Conservation (phyloP, 768 basidiomycete species). For the Termitomyces eurrhizus region DNA sequence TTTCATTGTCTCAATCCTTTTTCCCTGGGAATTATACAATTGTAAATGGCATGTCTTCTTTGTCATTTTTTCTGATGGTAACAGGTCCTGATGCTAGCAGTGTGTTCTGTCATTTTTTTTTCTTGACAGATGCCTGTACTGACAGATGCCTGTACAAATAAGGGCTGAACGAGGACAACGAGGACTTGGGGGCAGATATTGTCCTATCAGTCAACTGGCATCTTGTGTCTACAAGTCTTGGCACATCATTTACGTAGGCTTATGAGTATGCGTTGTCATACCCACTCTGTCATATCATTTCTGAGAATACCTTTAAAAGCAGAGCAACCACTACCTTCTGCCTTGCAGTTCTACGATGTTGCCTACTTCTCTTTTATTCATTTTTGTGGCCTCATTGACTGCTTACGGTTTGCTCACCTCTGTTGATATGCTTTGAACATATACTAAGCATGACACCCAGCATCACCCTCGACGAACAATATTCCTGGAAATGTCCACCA, state of each 20-base stretch:
- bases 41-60: no score
- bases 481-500: slow-evolving; percentile 3
- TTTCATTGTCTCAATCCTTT: no score
- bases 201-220: neutral
- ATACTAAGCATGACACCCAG: neutral
- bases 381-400: neutral
- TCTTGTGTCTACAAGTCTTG: no score
- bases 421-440: neutral
- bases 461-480: neutral
- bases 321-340: neutral
- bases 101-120: neutral
- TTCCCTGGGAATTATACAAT: no score
- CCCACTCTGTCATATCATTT: neutral
- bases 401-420: neutral
- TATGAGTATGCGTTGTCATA: neutral
- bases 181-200: neutral
- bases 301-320: neutral
- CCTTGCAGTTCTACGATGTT: neutral
- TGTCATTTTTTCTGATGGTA: no score
- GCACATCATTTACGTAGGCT: neutral
- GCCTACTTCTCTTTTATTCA: neutral
- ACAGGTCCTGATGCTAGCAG: no score
- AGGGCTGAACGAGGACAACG: no score
- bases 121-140: neutral
- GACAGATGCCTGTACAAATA: neutral